Conservation (phyloP, 2,329 filamentous ascomycete genomes). For the Aspergillus tanneri region DNA sequence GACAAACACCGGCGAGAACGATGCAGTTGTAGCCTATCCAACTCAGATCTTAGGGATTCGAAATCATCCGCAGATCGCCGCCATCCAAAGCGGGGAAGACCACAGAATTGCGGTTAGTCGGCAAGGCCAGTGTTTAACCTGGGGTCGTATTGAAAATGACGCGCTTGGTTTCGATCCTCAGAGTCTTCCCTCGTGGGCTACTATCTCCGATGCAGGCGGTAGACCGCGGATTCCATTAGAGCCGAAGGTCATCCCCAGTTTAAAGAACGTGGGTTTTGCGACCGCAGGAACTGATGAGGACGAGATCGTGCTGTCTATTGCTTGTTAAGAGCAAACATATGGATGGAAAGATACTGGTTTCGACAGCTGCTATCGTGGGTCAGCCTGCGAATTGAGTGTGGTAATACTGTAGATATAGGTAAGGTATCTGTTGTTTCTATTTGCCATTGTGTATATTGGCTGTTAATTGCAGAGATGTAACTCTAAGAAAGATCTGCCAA, state of each 20-base stretch:
- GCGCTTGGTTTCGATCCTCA: slow-evolving; percentile 13
- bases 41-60: slow-evolving; percentile 10
- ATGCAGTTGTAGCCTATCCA: slow-evolving; percentile 13
- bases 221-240: slow-evolving; percentile 15
- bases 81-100: slow-evolving; percentile 19
- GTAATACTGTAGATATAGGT: too few relatives aligned
- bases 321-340: too few relatives aligned
- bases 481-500: too few relatives aligned
- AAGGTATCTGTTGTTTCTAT: too few relatives aligned
- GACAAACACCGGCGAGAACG: slow-evolving; percentile 60
- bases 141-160: slow-evolving; percentile 22
- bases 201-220: slow-evolving; percentile 11
- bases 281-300: slow-evolving; percentile 48
- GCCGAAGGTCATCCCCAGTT: neutral
- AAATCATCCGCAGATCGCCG: slow-evolving; percentile 7
- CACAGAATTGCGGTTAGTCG: slow-evolving; percentile 21
- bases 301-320: too few relatives aligned
- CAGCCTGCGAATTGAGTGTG: too few relatives aligned
- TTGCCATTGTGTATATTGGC: too few relatives aligned
- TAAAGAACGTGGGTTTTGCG: neutral
- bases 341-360: too few relatives aligned
- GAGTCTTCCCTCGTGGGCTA: slow-evolving; percentile 11
- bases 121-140: slow-evolving; percentile 18
- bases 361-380: too few relatives aligned
- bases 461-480: too few relatives aligned